Conservation (phyloP, 78 protist genomes). For the Dictyostelium firmibasis region DNA sequence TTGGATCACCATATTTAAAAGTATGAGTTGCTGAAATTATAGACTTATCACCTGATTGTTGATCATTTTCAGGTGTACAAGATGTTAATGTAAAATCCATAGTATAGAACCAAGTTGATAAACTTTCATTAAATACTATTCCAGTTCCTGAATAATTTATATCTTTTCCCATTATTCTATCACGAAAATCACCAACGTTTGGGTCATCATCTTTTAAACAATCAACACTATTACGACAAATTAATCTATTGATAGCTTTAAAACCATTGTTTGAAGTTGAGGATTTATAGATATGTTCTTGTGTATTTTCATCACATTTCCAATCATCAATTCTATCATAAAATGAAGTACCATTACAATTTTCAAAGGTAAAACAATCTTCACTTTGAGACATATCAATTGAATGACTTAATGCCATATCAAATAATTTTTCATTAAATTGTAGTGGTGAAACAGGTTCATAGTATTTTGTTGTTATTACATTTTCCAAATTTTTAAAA, state of each 20-base stretch:
- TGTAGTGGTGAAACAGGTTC: not conserved
- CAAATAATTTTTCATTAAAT: not conserved
- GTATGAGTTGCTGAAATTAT: not conserved
- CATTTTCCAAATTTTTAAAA: not conserved
- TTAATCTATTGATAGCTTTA: not conserved
- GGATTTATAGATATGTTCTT: not conserved
- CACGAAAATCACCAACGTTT: not conserved
- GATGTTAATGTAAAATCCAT: not conserved
- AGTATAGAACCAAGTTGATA: not conserved
- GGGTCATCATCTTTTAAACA: slow-evolving; percentile 15
- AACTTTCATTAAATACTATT: not conserved
- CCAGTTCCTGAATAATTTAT: not conserved
- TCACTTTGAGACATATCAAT: not conserved
- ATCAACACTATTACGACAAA: not conserved
- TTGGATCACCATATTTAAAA: not conserved
- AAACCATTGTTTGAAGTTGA: not conserved
- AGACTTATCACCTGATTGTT: not conserved
- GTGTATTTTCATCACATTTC: slow-evolving; percentile 21
- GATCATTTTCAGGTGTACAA: not conserved
- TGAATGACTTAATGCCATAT: not conserved
- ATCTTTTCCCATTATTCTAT: not conserved
- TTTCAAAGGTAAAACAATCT: slow-evolving; percentile 1
- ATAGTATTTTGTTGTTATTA: not conserved
- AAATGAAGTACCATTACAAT: slow-evolving; percentile 1
- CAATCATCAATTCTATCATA: not conserved